Base-by-base conservation (phyloP, 345 rosid genomes). In the Sisymbrium altissimum region DNA sequence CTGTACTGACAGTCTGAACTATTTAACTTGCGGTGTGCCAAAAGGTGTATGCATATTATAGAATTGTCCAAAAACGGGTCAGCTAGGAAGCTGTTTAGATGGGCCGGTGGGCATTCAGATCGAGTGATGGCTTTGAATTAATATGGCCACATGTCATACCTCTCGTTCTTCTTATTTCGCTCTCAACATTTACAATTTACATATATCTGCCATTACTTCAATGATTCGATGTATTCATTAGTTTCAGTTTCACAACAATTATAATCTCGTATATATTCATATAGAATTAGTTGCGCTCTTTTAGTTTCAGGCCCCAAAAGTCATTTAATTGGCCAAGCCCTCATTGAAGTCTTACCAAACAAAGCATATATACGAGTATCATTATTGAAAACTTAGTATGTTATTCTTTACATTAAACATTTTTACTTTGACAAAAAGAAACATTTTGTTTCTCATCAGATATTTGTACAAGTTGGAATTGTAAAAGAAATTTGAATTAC, bases 301-400 rank as follows among this genome's bases (percentile, higher is more conserved):
- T 15, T 32, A 64, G 32, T 56, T 65, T 57, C 57, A 66, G 33
- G 46, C 41, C 43, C 50, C 17, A 45, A 66, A 23, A 57, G 71
- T 29, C 35, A 38, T 17, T 44, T 33, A 52, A 30, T 63, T 19
- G 9, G 59, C 30, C 32, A 25, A 45, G 0, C 41, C n/a, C 72
- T 74, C 66, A 45, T 25, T 55, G 55, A 57, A 69, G 40, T 23
- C 66, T 65, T 65, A 38, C 59, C 66, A 74, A 66, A 74, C 59
- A 43, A 56, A 50, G 38, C 30, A 64, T 44, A 61, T 38, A 36
- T 36, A 48, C 7, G 14, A 17, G 48, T 43, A 35, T 41, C 50
- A 52, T 29, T 59, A 46, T 21, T 55, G 38, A 58, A 36, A 36
- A 36, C 12, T 36, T 8, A 9, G 12, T 8, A 36, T 36, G 39